phyloP scores from a whole-genome alignment of 2,329 filamentous ascomycete species.

The Botrytis medusae region DNA sequence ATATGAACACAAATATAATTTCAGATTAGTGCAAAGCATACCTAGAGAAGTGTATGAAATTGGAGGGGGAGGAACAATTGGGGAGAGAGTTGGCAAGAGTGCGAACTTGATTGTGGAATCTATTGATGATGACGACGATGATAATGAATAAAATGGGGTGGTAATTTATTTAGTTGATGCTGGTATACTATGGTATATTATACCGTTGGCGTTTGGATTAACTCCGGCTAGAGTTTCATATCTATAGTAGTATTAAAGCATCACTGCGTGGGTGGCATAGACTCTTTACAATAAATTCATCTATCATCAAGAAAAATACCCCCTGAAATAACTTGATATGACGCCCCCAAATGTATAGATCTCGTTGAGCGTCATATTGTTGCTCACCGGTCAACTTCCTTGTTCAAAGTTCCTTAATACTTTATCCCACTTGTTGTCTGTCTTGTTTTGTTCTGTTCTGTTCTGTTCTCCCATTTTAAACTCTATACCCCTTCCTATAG shows the following conservation, averaged over 20 bases:
- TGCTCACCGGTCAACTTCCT: neutral
- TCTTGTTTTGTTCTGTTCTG: no score
- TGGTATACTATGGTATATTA: neutral
- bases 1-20: slow-evolving; percentile 82
- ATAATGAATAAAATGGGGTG: slow-evolving; percentile 12
- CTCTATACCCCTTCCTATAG: neutral
- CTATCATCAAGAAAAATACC: neutral
- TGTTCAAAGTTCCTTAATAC: neutral
- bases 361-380: neutral
- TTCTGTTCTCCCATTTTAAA: neutral
- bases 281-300: slow-evolving; percentile 6
- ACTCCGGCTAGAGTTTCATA: neutral
- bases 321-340: neutral
- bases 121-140: slow-evolving; percentile 46
- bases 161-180: neutral
- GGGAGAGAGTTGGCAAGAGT: slow-evolving; percentile 73
- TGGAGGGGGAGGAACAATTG: slow-evolving; percentile 63
- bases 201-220: slow-evolving; percentile 4
- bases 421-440: neutral
- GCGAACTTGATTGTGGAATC: slow-evolving; percentile 87
- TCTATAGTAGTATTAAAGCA: slow-evolving; percentile 6
- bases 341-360: neutral
- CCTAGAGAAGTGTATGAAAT: slow-evolving; percentile 79
- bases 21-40: slow-evolving; percentile 81
- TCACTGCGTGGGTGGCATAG: slow-evolving; percentile 17